These are phyloP conservation scores for Anthoceros angustus DNA, from an alignment of 225 moss, liverwort and hornwort species.

Conservation along the genomic window DNA sequence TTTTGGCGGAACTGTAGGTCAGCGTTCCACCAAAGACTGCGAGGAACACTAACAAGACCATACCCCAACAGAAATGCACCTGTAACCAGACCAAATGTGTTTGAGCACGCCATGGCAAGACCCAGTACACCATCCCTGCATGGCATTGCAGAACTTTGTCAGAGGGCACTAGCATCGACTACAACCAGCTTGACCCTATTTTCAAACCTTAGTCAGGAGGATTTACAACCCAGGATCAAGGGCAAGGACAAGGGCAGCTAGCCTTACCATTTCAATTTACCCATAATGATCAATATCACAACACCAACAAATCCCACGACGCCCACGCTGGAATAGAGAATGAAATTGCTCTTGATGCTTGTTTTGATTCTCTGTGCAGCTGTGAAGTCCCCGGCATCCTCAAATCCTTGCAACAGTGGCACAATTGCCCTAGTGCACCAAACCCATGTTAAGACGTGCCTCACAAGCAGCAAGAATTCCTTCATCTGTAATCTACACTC, in stretches of 20 bases:
- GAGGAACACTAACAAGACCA: constrained; percentile 92
- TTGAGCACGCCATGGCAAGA: constrained; percentile 95
- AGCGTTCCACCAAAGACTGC: constrained; percentile 96
- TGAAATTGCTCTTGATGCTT: constrained; percentile 69
- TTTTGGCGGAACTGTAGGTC: constrained; percentile 91
- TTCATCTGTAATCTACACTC: neutral
- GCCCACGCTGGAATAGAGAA: constrained; percentile 74
- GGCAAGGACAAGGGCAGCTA: neutral
- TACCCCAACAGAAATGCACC: constrained; percentile 95
- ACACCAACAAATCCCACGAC: constrained; percentile 77
- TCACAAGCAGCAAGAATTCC: neutral
- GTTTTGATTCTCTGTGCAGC: constrained; percentile 69
- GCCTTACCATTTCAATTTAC: constrained; percentile 69
- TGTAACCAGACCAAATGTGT: constrained; percentile 93
- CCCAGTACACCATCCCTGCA: constrained; percentile 78
- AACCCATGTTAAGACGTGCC: constrained; percentile 3
- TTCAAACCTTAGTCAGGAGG: neutral
- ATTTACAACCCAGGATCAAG: neutral
- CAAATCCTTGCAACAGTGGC: constrained; percentile 87
- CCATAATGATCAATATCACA: constrained; percentile 81
- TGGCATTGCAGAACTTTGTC: constrained; percentile 10
- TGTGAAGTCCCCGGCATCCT: constrained; percentile 98
- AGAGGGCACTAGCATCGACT: neutral
- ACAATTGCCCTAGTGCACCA: constrained; percentile 46
- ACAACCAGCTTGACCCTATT: neutral